phyloP scores from a whole-genome alignment of 257 asterid species.

The Coffea eugenioides region DNA sequence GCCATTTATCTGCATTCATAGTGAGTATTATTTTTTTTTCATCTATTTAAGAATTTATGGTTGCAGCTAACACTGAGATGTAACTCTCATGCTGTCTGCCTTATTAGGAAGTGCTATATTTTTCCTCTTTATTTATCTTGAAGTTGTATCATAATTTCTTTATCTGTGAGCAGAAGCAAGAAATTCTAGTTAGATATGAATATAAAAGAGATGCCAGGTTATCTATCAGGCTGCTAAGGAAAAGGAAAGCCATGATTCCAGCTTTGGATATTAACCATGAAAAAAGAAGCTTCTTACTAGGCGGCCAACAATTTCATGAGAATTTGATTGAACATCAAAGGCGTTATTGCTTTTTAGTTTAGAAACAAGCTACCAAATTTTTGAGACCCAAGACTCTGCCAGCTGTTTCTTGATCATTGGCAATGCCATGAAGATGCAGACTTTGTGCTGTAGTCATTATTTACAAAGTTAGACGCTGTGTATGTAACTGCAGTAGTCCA shows the following conservation, averaged over 20 bases:
- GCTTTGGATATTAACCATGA: neutral
- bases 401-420: neutral
- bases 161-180: neutral
- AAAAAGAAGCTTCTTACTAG: neutral
- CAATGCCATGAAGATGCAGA: neutral
- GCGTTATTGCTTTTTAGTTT: neutral
- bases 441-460: neutral
- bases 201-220: neutral
- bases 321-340: neutral
- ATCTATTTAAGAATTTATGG: neutral
- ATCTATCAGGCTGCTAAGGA: neutral
- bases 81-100: neutral
- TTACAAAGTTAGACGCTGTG: neutral
- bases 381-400: neutral
- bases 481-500: neutral
- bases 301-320: neutral
- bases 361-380: neutral
- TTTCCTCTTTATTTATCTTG: neutral
- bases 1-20: neutral
- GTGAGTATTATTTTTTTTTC: neutral
- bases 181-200: neutral
- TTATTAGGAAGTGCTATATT: neutral
- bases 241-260: neutral
- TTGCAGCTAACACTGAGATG: conserved; percentile 4
- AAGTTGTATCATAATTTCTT: neutral